phyloP scores from a whole-genome alignment of 2,329 filamentous ascomycete species.

The Cytospora piceicola region DNA sequence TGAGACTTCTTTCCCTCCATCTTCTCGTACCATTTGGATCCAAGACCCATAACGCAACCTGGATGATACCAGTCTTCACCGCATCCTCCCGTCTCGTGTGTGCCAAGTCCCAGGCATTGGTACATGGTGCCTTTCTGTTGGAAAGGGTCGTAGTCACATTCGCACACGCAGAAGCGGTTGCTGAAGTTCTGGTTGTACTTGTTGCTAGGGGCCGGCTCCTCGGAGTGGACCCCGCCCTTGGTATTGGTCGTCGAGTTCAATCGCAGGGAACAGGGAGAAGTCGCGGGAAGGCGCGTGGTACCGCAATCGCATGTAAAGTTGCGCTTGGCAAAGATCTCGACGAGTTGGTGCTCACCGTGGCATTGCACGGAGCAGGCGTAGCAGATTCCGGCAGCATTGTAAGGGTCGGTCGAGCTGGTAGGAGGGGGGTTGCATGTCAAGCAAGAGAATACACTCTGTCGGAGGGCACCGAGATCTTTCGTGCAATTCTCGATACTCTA shows the following conservation, averaged over 20 bases:
- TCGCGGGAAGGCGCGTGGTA: slow-evolving; percentile 74
- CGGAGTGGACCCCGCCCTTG: slow-evolving; percentile 77
- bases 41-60: slow-evolving; percentile 83
- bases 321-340: slow-evolving; percentile 94
- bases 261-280: slow-evolving; percentile 76
- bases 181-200: slow-evolving; percentile 95
- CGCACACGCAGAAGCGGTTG: slow-evolving; percentile 90
- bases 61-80: slow-evolving; percentile 99
- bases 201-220: slow-evolving; percentile 73
- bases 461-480: slow-evolving; percentile 81
- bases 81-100: slow-evolving; percentile 80
- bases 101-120: slow-evolving; percentile 87
- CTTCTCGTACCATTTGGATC: slow-evolving; percentile 71
- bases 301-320: slow-evolving; percentile 97
- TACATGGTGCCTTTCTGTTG: slow-evolving; percentile 98
- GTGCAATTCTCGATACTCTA: slow-evolving; percentile 95
- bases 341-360: slow-evolving; percentile 91
- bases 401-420: slow-evolving; percentile 61
- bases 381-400: slow-evolving; percentile 81
- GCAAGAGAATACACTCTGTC: slow-evolving; percentile 90
- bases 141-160: slow-evolving; percentile 83
- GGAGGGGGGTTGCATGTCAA: slow-evolving; percentile 90
- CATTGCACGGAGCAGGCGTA: slow-evolving; percentile 97
- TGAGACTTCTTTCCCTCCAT: slow-evolving; percentile 41
- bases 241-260: slow-evolving; percentile 72